Conservation (phyloP, 306 rosid species). For the Mimosa pudica region DNA sequence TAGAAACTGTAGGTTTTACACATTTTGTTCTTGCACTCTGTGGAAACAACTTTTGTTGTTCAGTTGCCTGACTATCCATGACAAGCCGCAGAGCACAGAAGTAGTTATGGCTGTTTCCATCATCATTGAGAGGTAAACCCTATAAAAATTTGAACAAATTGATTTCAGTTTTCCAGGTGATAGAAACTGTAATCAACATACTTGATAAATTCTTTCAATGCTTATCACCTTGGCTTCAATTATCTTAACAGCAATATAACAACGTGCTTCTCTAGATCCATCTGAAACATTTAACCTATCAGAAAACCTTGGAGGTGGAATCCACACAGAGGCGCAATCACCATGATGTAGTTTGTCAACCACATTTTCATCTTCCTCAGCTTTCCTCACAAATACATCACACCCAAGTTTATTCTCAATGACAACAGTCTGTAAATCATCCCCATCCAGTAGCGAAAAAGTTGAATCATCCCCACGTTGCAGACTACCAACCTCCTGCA, state of each 20-base stretch:
- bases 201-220: constrained; percentile 34
- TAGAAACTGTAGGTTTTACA: constrained; percentile 70
- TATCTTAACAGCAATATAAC: constrained; percentile 81
- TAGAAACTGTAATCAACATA: not conserved
- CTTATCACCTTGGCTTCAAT: constrained; percentile 84
- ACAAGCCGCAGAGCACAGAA: constrained; percentile 97
- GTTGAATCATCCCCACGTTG: constrained; percentile 55
- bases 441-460: constrained; percentile 89
- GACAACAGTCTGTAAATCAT: constrained; percentile 85
- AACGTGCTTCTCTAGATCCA: constrained; percentile 82
- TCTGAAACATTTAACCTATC: constrained; percentile 82
- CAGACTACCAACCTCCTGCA: constrained; percentile 68
- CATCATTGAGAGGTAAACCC: constrained; percentile 84
- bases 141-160: constrained; percentile 39
- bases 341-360: constrained; percentile 64
- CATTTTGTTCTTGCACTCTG: constrained; percentile 99
- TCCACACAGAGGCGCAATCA: constrained; percentile 74
- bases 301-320: constrained; percentile 92
- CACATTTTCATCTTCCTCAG: constrained; percentile 58
- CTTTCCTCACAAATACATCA: constrained; percentile 71
- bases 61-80: constrained; percentile 77
- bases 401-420: constrained; percentile 93
- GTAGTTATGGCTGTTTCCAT: constrained; percentile 91
- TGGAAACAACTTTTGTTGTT: constrained; percentile 95
- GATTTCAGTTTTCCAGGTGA: constrained; percentile 32